Evolutionary conservation across 148 eudicot genomes (phyloP), one percentile per base, ranked within the genome.

Genomic region (Euryodendron excelsum): DNA sequence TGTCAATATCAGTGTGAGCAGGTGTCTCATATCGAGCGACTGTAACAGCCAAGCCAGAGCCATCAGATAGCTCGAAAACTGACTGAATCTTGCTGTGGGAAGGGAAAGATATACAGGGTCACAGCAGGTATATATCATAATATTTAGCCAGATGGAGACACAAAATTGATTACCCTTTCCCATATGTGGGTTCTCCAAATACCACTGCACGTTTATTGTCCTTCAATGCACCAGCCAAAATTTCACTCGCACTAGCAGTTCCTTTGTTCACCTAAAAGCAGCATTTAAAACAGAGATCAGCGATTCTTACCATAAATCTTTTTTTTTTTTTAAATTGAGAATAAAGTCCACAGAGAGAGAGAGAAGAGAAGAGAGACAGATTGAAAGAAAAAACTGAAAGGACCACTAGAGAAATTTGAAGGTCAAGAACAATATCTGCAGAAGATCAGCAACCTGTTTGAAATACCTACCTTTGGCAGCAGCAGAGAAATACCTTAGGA

Each of bases 11-110:
- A n/a, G 76, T 92, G 85, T 93, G 99, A 81, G 91, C 93, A 58
- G 99, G 99, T 73, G 99, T 96, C 78, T 96, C 92, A 70, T 96
- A 96, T 15, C 98, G 99, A 82, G 99, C 99, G 69, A 96, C 99
- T 2, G 99, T 96, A 77, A 96, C 95, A 66, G 91, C 95, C 89
- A 96, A 79, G 79, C 99, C 99, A 78, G 99, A 96, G 79, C 99
- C 99, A 89, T 96, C 99, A 65, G 98, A 93, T 63, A 96, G 91
- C 86, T 96, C 90, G 74, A 96, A 96, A 71, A 96, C 98, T 41
- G 99, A 96, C 47, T 96, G 99, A 79, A 96, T 96, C 81, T 96
- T 96, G 60, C 99, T 93, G 89, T 68, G 80, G 12, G 73, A 33
- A 34, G 41, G 11, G 30, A 33, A 67, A 9, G 52, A 61, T 6